These are phyloP conservation scores for Wickerhamiella pararugosa DNA, from an alignment of 1,139 yeast genomes.

Conservation along the genomic window DNA sequence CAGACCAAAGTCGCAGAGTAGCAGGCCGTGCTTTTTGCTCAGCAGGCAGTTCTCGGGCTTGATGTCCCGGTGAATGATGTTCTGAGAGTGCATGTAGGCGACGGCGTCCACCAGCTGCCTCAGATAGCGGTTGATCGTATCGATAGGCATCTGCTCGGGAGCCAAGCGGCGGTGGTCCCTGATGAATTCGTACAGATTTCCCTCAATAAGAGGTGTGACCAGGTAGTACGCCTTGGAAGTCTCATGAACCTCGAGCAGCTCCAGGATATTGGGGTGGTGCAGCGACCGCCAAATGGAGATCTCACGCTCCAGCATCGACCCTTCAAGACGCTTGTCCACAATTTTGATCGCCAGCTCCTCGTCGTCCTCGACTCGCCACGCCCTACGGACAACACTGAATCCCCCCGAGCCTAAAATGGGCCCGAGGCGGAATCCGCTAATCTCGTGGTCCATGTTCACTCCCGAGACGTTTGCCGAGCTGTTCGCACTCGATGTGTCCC, in stretches of 20 bases:
- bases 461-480: slow-evolving; percentile 2
- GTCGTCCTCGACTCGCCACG: slow-evolving; percentile 27
- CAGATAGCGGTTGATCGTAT: slow-evolving; percentile 26
- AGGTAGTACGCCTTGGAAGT: slow-evolving; percentile 54
- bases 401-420: slow-evolving; percentile 84
- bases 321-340: slow-evolving; percentile 30
- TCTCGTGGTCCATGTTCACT: slow-evolving; percentile 30
- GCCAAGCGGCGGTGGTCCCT: slow-evolving; percentile 26
- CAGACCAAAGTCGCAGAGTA: slow-evolving; percentile 85
- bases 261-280: slow-evolving; percentile 49
- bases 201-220: slow-evolving; percentile 54
- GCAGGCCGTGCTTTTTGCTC: slow-evolving; percentile 24
- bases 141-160: slow-evolving; percentile 1
- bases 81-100: slow-evolving; percentile 49
- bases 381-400: slow-evolving; percentile 81
- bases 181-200: slow-evolving; percentile 69
- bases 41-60: slow-evolving; percentile 75
- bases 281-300: slow-evolving; percentile 59
- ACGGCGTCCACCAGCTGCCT: slow-evolving; percentile 49
- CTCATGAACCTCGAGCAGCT: slow-evolving; percentile 46
- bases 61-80: slow-evolving; percentile 73
- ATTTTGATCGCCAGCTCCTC: slow-evolving; percentile 55
- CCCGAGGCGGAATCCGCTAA: slow-evolving; percentile 35
- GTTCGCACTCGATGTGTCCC: neutral
- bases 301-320: slow-evolving; percentile 48